Conservation (phyloP, 2,329 filamentous ascomycete genomes). For the Tolypocladium ophioglossoides region DNA sequence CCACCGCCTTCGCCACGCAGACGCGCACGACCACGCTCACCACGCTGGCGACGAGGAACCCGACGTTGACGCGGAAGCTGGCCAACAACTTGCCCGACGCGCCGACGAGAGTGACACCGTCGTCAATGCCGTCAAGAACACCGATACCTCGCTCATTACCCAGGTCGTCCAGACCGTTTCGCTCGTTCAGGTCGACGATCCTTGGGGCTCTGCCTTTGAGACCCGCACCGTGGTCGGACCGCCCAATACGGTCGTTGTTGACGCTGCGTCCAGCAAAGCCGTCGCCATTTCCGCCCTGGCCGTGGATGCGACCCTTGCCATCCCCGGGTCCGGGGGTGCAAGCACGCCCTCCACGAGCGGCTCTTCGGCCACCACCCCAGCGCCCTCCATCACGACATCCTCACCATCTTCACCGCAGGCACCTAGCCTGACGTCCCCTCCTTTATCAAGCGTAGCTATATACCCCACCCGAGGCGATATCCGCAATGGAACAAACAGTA, state of each 20-base stretch:
- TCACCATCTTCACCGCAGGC: not conserved
- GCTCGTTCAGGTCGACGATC: constrained; percentile 41
- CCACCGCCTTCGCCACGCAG: constrained; percentile 7
- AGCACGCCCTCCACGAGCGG: constrained; percentile 7
- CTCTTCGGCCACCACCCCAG: not conserved
- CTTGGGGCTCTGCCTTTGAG: constrained; percentile 31
- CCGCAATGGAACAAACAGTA: constrained; percentile 15
- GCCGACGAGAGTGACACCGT: not conserved
- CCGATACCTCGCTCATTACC: constrained; percentile 22
- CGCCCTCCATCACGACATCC: not conserved
- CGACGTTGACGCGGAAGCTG: not conserved
- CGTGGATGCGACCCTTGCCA: constrained; percentile 11
- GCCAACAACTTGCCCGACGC: not conserved
- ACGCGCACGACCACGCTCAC: constrained; percentile 5
- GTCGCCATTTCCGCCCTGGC: constrained; percentile 19
- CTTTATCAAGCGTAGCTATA: constrained; percentile 5
- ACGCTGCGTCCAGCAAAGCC: constrained; percentile 25
- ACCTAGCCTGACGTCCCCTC: constrained; percentile 3
- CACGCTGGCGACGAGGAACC: constrained; percentile 7
- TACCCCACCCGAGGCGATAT: constrained; percentile 4
- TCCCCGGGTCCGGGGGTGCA: constrained; percentile 10
- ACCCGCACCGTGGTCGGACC: constrained; percentile 30
- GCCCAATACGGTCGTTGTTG: constrained; percentile 26
- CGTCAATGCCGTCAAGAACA: constrained; percentile 1
- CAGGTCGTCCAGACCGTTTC: constrained; percentile 44